phyloP scores from a whole-genome alignment of 345 rosid genomes.

The Pelargonium nanum region DNA sequence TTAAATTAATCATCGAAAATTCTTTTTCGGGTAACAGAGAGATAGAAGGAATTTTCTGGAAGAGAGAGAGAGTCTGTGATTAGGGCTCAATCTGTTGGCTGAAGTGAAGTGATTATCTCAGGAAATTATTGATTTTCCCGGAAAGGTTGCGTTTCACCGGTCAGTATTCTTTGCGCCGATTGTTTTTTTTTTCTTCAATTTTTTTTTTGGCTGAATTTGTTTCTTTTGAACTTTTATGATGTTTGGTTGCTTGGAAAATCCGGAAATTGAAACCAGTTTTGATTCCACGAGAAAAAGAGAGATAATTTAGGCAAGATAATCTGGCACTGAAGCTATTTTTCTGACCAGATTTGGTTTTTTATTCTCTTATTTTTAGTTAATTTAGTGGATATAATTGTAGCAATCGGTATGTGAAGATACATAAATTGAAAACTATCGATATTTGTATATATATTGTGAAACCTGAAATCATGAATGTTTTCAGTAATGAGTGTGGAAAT shows the following conservation, averaged over 20 bases:
- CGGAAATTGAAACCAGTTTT: not conserved
- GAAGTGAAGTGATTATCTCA: not conserved
- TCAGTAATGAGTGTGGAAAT: not conserved
- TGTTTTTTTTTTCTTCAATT: no score
- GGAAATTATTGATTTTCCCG: not conserved
- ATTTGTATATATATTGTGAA: not conserved
- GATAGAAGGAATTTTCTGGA: slow-evolving; percentile 28
- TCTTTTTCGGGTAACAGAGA: slow-evolving; percentile 5
- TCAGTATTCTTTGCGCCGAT: not conserved
- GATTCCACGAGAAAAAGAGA: not conserved
- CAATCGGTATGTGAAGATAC: not conserved
- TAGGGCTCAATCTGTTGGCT: not conserved
- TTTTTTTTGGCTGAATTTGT: not conserved
- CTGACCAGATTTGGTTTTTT: not conserved
- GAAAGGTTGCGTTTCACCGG: not conserved
- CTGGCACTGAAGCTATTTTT: no score
- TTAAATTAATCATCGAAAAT: not conserved
- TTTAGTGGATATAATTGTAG: not conserved
- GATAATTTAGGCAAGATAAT: not conserved
- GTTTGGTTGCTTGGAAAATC: not conserved
- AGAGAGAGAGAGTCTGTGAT: slow-evolving; percentile 2
- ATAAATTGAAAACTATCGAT: no score
- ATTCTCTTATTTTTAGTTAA: no score
- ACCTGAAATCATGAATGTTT: not conserved
- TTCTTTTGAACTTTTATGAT: not conserved